Evolutionary conservation across 768 basidiomycete species (phyloP).

Genomic region (Trametes cinnabarina): DNA sequence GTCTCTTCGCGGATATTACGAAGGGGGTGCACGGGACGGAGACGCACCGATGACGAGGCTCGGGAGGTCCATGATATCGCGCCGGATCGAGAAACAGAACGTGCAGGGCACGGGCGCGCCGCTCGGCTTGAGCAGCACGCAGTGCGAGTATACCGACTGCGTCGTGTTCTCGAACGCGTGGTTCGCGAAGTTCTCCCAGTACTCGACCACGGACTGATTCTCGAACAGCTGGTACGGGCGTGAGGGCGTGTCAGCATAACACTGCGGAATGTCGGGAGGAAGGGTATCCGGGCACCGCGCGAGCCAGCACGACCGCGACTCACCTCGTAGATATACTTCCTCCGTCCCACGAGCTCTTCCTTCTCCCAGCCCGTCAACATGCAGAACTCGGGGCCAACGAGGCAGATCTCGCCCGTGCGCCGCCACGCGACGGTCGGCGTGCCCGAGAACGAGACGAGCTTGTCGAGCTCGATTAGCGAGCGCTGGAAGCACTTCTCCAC

Average conservation of each 20-base stretch:
- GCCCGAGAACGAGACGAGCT: constrained; percentile 94
- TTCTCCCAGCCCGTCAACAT: constrained; percentile 89
- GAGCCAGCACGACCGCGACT: neutral
- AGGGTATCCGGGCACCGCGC: too few species aligned
- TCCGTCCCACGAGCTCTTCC: constrained; percentile 67
- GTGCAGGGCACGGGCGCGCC: constrained; percentile 86
- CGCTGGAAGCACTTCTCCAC: constrained; percentile 95
- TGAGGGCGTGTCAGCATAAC: too few species aligned
- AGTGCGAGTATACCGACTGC: constrained; percentile 91
- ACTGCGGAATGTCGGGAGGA: too few species aligned
- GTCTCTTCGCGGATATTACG: neutral
- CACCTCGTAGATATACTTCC: constrained; percentile 70
- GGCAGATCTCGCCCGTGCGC: constrained; percentile 95
- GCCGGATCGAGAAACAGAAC: constrained; percentile 92
- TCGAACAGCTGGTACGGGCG: constrained; percentile 74
- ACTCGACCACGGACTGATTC: constrained; percentile 91
- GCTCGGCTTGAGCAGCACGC: constrained; percentile 81
- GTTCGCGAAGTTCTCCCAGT: constrained; percentile 94
- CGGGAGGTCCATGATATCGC: constrained; percentile 89
- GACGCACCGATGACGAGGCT: constrained; percentile 81
- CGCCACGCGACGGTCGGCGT: constrained; percentile 98
- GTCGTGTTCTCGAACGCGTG: constrained; percentile 98
- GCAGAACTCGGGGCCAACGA: constrained; percentile 95
- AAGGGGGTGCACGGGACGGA: neutral
- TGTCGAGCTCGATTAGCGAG: constrained; percentile 91